A percentile compares a stretch with the other conserved stretches of the same genome.
phyloP scores from a whole-genome alignment of 495 filamentous ascomycete species.

The Stereocaulon alpinum region DNA sequence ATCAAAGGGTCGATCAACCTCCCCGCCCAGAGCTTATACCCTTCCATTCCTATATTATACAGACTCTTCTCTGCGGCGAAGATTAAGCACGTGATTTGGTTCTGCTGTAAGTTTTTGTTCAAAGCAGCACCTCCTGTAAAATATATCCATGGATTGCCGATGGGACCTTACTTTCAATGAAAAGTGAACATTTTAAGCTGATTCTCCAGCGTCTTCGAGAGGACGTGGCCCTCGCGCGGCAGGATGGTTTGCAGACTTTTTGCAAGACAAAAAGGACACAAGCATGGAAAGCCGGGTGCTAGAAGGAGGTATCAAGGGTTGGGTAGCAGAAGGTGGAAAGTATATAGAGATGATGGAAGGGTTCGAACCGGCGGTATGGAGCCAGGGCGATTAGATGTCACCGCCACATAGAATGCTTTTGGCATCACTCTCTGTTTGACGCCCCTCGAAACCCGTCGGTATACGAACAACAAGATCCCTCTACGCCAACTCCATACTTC shows the following conservation, averaged over 20 bases:
- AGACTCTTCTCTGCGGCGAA: slow-evolving; percentile 39
- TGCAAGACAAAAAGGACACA: slow-evolving; percentile 35
- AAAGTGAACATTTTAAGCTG: neutral
- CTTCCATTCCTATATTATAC: slow-evolving; percentile 48
- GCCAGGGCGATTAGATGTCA: too few species aligned
- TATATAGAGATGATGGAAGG: too few species aligned
- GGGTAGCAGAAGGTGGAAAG: slow-evolving; percentile 29
- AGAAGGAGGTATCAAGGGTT: slow-evolving; percentile 53
- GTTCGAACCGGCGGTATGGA: too few species aligned
- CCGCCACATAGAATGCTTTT: too few species aligned
- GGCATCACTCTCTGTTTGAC: too few species aligned
- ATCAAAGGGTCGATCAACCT: slow-evolving; percentile 60
- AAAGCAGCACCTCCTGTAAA: too few species aligned
- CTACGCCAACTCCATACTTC: too few species aligned
- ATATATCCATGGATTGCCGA: too few species aligned
- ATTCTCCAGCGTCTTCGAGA: slow-evolving; percentile 45
- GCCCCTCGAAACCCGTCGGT: too few species aligned
- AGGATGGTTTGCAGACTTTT: slow-evolving; percentile 56
- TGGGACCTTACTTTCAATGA: neutral
- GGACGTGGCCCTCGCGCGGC: slow-evolving; percentile 54
- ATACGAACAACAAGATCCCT: too few species aligned
- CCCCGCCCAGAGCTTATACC: slow-evolving; percentile 56
- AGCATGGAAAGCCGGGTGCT: slow-evolving; percentile 47
- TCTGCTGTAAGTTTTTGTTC: slow-evolving; percentile 45
- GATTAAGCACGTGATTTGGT: slow-evolving; percentile 49